phyloP scores from a whole-genome alignment of 2,329 filamentous ascomycete species.

The Stagonosporopsis chrysanthemi region DNA sequence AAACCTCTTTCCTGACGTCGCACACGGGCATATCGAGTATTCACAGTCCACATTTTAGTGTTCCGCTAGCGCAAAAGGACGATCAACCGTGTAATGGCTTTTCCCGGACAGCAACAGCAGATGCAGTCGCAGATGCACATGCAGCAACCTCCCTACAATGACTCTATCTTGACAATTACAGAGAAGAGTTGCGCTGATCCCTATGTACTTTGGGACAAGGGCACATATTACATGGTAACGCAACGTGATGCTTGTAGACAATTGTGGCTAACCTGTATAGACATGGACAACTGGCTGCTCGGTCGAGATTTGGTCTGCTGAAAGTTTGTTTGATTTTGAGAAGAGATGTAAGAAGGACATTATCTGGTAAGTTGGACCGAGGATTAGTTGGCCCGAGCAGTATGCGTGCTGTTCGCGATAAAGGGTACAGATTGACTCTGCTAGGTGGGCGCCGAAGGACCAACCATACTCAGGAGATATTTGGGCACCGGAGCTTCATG shows the following conservation, averaged over 20 bases:
- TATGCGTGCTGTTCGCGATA: background rate
- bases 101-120: slow-evolving; percentile 18
- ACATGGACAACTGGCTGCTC: slow-evolving; percentile 56
- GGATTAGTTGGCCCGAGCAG: background rate
- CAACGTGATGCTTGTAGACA: no score
- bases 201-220: slow-evolving; percentile 53
- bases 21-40: background rate
- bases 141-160: slow-evolving; percentile 44
- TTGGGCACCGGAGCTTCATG: slow-evolving; percentile 65
- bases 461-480: slow-evolving; percentile 56
- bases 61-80: background rate
- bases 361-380: slow-evolving; percentile 43
- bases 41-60: background rate
- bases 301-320: slow-evolving; percentile 55
- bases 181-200: slow-evolving; percentile 53
- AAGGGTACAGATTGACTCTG: slow-evolving; percentile 24
- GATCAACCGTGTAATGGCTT: slow-evolving; percentile 20
- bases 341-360: slow-evolving; percentile 48
- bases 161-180: slow-evolving; percentile 54
- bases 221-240: slow-evolving; percentile 54
- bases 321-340: slow-evolving; percentile 51
- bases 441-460: slow-evolving; percentile 50
- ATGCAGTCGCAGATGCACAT: slow-evolving; percentile 26
- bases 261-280: slow-evolving; percentile 13
- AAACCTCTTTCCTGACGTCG: background rate